phyloP scores from a whole-genome alignment of 2,329 filamentous ascomycete species.

The Aspergillus sojae region DNA sequence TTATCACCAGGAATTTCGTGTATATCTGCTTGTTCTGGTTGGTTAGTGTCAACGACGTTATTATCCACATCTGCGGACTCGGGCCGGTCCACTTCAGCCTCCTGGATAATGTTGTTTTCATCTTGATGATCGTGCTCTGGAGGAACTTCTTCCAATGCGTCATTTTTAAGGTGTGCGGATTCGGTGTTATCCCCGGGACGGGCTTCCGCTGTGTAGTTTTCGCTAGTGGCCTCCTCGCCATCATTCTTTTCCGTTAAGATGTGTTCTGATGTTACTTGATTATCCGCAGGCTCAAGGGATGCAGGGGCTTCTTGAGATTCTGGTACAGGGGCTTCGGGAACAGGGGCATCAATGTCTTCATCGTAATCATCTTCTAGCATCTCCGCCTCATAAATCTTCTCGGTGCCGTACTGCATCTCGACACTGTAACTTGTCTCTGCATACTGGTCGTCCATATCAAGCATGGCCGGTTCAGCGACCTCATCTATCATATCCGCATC shows the following conservation, averaged over 20 bases:
- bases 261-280: slow-evolving; percentile 8
- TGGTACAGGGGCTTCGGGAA: slow-evolving; percentile 21
- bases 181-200: slow-evolving; percentile 1
- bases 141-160: slow-evolving; percentile 4
- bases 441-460: slow-evolving; percentile 37
- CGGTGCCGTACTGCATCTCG: slow-evolving; percentile 33
- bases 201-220: slow-evolving; percentile 3
- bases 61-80: slow-evolving; percentile 11
- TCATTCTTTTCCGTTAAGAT: not conserved
- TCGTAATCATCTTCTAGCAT: slow-evolving; percentile 45
- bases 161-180: not conserved
- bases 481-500: slow-evolving; percentile 54
- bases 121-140: slow-evolving; percentile 3
- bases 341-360: slow-evolving; percentile 36
- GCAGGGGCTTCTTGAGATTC: slow-evolving; percentile 6
- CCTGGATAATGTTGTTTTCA: slow-evolving; percentile 11
- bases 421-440: slow-evolving; percentile 30
- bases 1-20: slow-evolving; percentile 5
- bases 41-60: slow-evolving; percentile 24
- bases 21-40: slow-evolving; percentile 19
- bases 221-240: slow-evolving; percentile 3
- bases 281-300: slow-evolving; percentile 11
- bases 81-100: slow-evolving; percentile 11
- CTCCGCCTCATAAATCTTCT: slow-evolving; percentile 40
- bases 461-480: slow-evolving; percentile 42